These are phyloP conservation scores for Cyclotella sp. DNA, from an alignment of 108 stramenopile genomes.

Conservation along the genomic window DNA sequence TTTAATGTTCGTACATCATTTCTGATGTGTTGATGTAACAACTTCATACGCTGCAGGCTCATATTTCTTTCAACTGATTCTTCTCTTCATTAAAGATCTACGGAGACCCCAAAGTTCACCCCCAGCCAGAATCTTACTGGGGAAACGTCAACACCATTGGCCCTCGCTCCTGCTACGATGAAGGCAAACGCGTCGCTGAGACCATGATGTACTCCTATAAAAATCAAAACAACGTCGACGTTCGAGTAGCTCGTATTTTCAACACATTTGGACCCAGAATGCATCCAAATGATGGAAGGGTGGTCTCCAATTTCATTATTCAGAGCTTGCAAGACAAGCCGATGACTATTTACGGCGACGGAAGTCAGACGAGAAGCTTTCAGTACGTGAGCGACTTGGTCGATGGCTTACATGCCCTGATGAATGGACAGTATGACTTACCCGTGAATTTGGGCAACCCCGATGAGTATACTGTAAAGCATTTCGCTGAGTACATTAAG, in stretches of 20 bases:
- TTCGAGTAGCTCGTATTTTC: conserved; percentile 99
- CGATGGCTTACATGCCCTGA: conserved; percentile 95
- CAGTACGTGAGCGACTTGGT: conserved; percentile 98
- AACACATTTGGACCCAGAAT: conserved; percentile 99
- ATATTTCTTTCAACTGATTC: neutral
- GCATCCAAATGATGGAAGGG: conserved; percentile 99
- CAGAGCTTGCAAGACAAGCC: conserved; percentile 95
- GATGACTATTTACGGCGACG: conserved; percentile 97
- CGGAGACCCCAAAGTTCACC: conserved; percentile 91
- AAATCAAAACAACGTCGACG: conserved; percentile 91
- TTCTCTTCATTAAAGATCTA: conserved; percentile 55
- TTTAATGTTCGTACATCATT: neutral
- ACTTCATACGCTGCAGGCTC: neutral
- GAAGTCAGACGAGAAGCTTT: conserved; percentile 97
- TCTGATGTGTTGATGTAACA: neutral
- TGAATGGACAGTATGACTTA: conserved; percentile 92
- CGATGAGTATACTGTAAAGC: conserved; percentile 93
- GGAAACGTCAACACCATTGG: conserved; percentile 99
- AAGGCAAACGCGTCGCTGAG: conserved; percentile 99
- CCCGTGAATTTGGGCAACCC: conserved; percentile 99
- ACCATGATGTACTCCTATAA: conserved; percentile 99
- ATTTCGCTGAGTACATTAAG: conserved; percentile 91
- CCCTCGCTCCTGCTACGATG: conserved; percentile 98
- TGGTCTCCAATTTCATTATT: conserved; percentile 99
- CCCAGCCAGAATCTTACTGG: conserved; percentile 97